These are phyloP conservation scores for Colletotrichum aenigma DNA, from an alignment of 2,329 filamentous ascomycete species.

Conservation along the genomic window DNA sequence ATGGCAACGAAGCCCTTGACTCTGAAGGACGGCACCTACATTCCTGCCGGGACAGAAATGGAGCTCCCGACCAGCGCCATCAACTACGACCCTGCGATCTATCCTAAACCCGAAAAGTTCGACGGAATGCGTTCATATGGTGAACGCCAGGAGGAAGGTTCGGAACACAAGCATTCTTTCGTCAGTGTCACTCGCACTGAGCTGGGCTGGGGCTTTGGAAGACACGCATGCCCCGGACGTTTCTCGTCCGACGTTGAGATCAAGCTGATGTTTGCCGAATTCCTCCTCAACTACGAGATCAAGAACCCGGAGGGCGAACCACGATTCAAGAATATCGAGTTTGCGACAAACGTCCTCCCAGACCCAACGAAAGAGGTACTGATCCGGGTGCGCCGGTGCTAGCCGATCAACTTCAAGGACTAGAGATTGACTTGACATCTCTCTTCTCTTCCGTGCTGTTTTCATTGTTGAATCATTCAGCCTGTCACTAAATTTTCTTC, in stretches of 20 bases:
- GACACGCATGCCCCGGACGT: slow-evolving; percentile 14
- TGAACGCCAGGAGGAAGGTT: slow-evolving; percentile 31
- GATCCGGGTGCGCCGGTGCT: background rate
- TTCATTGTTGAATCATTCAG: background rate
- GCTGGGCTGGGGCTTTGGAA: slow-evolving; percentile 16
- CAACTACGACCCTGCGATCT: slow-evolving; percentile 38
- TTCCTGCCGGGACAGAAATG: slow-evolving; percentile 45
- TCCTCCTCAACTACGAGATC: slow-evolving; percentile 18
- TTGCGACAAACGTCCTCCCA: background rate
- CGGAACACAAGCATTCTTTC: slow-evolving; percentile 38
- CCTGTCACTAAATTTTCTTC: background rate
- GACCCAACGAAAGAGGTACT: background rate
- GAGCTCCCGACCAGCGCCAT: slow-evolving; percentile 42
- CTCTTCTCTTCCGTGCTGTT: background rate
- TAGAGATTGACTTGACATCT: background rate
- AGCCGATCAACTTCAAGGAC: slow-evolving; percentile 6
- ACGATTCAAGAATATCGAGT: background rate
- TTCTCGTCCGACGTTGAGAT: slow-evolving; percentile 16
- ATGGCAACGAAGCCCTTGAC: slow-evolving; percentile 52
- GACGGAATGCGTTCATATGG: slow-evolving; percentile 53
- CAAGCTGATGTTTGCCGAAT: slow-evolving; percentile 16
- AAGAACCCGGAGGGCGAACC: slow-evolving; percentile 4
- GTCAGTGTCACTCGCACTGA: slow-evolving; percentile 33
- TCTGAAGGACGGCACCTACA: slow-evolving; percentile 32
- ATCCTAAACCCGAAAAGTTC: slow-evolving; percentile 43